phyloP scores from a whole-genome alignment of 345 rosid genomes.

The Triadica sebifera region DNA sequence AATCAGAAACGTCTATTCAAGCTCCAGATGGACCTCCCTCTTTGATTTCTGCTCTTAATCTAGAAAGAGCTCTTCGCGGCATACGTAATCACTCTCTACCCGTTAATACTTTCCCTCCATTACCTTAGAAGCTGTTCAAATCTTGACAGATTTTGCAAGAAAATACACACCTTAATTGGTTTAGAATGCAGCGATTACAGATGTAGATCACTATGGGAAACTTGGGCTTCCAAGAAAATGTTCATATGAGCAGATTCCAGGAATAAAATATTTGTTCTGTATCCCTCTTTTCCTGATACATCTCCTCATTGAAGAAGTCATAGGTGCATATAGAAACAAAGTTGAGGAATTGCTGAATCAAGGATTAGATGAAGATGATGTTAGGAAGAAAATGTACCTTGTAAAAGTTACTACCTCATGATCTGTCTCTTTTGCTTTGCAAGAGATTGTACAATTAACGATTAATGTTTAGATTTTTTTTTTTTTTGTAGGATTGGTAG shows the following conservation, averaged over 20 bases:
- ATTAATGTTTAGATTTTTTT: neutral
- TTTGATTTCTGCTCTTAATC: slow-evolving; percentile 67
- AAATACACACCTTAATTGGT: slow-evolving; percentile 13
- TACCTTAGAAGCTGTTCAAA: too few relatives aligned
- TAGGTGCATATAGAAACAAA: slow-evolving; percentile 47
- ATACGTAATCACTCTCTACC: slow-evolving; percentile 41
- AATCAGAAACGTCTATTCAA: slow-evolving; percentile 53
- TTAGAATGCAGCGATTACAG: slow-evolving; percentile 86
- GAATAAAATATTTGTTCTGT: neutral
- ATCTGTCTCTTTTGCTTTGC: neutral
- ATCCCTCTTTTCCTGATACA: neutral
- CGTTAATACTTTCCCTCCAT: too few relatives aligned
- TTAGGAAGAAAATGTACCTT: slow-evolving; percentile 43
- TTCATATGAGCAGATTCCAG: slow-evolving; percentile 56
- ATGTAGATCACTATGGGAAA: slow-evolving; percentile 71
- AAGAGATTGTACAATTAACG: neutral
- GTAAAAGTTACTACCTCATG: slow-evolving; percentile 42
- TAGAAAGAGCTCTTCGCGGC: slow-evolving; percentile 86
- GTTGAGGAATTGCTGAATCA: slow-evolving; percentile 48
- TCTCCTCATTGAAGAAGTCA: slow-evolving; percentile 30
- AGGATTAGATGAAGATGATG: slow-evolving; percentile 56
- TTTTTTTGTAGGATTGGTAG: slow-evolving; percentile 48
- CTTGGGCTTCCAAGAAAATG: slow-evolving; percentile 62
- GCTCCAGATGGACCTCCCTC: slow-evolving; percentile 55
- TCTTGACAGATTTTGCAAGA: neutral